A percentile compares a stretch with the other conserved stretches of the same genome.
phyloP scores from a whole-genome alignment of 1,284 basidiomycete species.

The Veloporphyrellus conicus region DNA sequence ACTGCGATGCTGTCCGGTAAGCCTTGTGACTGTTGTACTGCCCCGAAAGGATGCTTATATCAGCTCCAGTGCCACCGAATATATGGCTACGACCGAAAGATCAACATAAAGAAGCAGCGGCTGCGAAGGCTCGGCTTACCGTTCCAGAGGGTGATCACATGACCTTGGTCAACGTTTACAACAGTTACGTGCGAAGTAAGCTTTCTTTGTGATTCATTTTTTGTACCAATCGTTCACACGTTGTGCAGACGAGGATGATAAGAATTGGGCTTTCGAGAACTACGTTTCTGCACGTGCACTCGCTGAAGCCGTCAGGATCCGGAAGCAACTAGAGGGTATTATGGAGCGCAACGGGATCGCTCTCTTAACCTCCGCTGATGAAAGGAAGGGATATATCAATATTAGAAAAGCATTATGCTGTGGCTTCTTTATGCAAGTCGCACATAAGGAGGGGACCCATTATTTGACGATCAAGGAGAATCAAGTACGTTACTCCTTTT shows the following conservation, averaged over 20 bases:
- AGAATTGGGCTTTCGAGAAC: conserved; percentile 91
- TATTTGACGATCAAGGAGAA: conserved; percentile 94
- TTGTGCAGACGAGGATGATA: conserved; percentile 61
- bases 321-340: conserved; percentile 81
- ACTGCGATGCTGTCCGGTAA: conserved; percentile 92
- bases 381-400: conserved; percentile 74
- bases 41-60: conserved; percentile 4
- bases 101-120: conserved; percentile 85
- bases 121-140: conserved; percentile 83
- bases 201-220: conserved; percentile 6
- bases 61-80: conserved; percentile 77
- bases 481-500: conserved; percentile 46
- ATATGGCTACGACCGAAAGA: conserved; percentile 91
- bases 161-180: conserved; percentile 93
- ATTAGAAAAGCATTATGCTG: conserved; percentile 85
- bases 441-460: conserved; percentile 85
- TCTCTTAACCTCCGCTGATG: conserved; percentile 73
- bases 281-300: conserved; percentile 85
- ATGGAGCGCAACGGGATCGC: conserved; percentile 94
- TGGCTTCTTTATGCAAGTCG: conserved; percentile 99
- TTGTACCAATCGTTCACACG: conserved; percentile 1
- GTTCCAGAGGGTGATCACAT: conserved; percentile 96
- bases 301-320: conserved; percentile 93
- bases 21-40: conserved; percentile 16
- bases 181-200: conserved; percentile 83